Base-by-base conservation (phyloP, 2,329 filamentous ascomycete genomes). In the Fulvia fulva region DNA sequence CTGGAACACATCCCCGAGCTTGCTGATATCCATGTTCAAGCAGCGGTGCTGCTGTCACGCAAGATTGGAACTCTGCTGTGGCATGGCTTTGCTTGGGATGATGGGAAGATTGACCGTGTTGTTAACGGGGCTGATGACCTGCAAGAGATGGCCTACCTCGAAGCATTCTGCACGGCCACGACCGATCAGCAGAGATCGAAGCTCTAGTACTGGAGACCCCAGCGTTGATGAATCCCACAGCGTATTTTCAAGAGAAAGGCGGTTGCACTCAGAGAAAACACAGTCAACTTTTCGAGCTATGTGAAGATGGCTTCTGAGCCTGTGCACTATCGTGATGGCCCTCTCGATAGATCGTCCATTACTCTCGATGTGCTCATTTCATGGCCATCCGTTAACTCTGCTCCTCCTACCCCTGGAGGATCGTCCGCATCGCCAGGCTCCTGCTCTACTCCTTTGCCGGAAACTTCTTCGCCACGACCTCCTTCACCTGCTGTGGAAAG, bases 1-100 rank as follows among this genome's bases (percentile, higher is more conserved):
- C 56, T 65, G 16, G 64, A 66, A 1, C 63, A 72, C 5, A 65
- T 77, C 1, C 73, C 76, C 0, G 70, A 71, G 19, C 63, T 82
- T 8, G 61, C 64, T 14, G 57, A 70, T 9, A 58, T 63, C 4
- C 52, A 58, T 14, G 59, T 73, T 1, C 41, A 72, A 12, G 65
- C 72, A 4, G 73, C 74, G 0, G 70, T 83, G 0, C 67, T 67
- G 54, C 62, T 77, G 41, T 78, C 83, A 12, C 77, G 78, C 75
- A 68, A 76, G 68, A 63, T 86, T 19, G 84, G 85, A 0, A 76
- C 87, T 5, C 60, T 87, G 19, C 74, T 87, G 2, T 87, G 85
- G 85, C 78, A 82, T 68, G 85, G 84, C 0, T 58, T 63, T 19
- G 64, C 65, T 5, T 66, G 84, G 70, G 84, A 87, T 67, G 78